Percentiles rank a stretch among this genome's conserved stretches.
These are phyloP conservation scores for Penicillium sp. DNA, from an alignment of 2,329 filamentous ascomycete genomes.

Conservation along the genomic window DNA sequence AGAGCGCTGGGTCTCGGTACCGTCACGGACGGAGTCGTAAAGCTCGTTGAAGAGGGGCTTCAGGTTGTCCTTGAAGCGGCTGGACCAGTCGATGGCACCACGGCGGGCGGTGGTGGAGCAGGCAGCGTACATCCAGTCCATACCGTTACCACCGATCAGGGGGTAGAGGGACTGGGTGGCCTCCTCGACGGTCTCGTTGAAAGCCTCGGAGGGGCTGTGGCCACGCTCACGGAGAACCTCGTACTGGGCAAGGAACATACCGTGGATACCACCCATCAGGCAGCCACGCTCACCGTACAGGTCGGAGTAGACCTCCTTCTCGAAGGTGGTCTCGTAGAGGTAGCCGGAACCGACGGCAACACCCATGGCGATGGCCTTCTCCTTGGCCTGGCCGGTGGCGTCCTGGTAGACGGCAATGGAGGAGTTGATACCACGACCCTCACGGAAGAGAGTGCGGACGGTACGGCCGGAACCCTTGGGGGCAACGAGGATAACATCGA, in stretches of 20 bases:
- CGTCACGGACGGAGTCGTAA: slow-evolving; percentile 89
- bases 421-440: slow-evolving; percentile 99
- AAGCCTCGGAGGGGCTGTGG: slow-evolving; percentile 96
- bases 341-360: slow-evolving; percentile 97
- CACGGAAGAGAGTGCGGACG: slow-evolving; percentile 97
- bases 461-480: slow-evolving; percentile 99
- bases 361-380: slow-evolving; percentile 95
- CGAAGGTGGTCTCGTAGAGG: slow-evolving; percentile 99
- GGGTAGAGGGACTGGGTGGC: slow-evolving; percentile 98
- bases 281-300: slow-evolving; percentile 99
- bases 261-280: slow-evolving; percentile 99
- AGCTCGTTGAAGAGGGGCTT: slow-evolving; percentile 99
- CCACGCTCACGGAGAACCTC: slow-evolving; percentile 99
- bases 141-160: slow-evolving; percentile 93
- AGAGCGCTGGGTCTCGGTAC: slow-evolving; percentile 92
- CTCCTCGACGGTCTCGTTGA: slow-evolving; percentile 99
- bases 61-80: slow-evolving; percentile 94
- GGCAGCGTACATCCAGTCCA: slow-evolving; percentile 99
- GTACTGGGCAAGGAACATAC: slow-evolving; percentile 99
- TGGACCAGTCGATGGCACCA: slow-evolving; percentile 98
- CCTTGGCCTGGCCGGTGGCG: slow-evolving; percentile 95
- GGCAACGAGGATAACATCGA: slow-evolving; percentile 99
- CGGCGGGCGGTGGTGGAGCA: slow-evolving; percentile 98
- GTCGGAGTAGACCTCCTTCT: slow-evolving; percentile 99
- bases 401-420: slow-evolving; percentile 98